These are phyloP conservation scores for Buxus sempervirens DNA, from an alignment of 164 flowering plant genomes.

Conservation along the genomic window DNA sequence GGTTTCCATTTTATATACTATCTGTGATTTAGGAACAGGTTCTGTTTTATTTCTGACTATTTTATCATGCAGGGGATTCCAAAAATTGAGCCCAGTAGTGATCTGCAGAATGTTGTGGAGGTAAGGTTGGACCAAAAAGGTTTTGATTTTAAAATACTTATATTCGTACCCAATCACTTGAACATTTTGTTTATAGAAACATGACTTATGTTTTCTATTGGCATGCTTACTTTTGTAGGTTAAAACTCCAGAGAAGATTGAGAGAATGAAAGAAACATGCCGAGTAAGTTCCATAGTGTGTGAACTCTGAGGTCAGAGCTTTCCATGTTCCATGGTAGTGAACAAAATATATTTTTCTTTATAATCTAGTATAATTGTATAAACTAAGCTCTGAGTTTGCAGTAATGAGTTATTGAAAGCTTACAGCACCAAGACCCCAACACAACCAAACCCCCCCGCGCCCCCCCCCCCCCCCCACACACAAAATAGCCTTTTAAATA, in stretches of 20 bases:
- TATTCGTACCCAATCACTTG: neutral
- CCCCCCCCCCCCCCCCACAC: no score
- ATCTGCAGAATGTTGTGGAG: constrained; percentile 86
- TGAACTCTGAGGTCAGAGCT: neutral
- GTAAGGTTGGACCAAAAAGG: constrained; percentile 30
- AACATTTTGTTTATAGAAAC: neutral
- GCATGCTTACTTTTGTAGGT: constrained; percentile 43
- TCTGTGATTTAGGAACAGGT: neutral
- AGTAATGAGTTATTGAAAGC: no score
- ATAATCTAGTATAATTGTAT: no score
- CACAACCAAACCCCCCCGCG: no score
- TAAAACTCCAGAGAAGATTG: constrained; percentile 80
- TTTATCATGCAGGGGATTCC: constrained; percentile 65
- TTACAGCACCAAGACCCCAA: no score
- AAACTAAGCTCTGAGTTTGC: no score
- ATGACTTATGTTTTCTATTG: constrained; percentile 10
- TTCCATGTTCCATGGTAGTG: neutral
- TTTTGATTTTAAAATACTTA: neutral
- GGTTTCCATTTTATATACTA: neutral
- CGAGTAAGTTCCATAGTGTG: constrained; percentile 49
- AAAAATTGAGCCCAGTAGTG: constrained; percentile 82
- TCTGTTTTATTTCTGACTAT: neutral
- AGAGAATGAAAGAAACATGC: constrained; percentile 80
- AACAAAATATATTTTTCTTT: neutral
- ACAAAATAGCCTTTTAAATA: no score